These are phyloP conservation scores for Euphorbia peplus DNA, from an alignment of 345 rosid genomes.

Conservation along the genomic window DNA sequence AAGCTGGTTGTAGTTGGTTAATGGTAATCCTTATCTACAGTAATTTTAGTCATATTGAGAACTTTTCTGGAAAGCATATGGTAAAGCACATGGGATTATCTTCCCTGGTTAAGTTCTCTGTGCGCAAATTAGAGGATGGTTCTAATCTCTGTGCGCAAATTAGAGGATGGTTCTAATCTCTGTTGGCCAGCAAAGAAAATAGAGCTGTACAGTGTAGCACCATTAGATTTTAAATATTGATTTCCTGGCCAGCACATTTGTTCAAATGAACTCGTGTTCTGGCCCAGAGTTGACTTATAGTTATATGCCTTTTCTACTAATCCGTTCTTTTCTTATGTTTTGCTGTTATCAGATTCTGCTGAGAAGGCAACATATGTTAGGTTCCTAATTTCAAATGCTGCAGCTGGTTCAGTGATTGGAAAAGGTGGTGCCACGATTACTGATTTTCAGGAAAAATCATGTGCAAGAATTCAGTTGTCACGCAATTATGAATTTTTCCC, in stretches of 20 bases:
- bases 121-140: not conserved
- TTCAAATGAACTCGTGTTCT: not conserved
- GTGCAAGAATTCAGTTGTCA: constrained; percentile 93
- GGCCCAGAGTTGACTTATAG: not conserved
- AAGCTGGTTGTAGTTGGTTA: not conserved
- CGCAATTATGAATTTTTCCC: constrained; percentile 94
- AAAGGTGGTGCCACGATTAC: constrained; percentile 97
- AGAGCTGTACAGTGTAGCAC: not conserved
- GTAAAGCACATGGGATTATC: not conserved
- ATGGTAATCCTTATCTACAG: not conserved
- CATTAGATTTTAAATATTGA: not conserved
- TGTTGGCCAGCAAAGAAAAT: not conserved
- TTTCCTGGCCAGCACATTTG: not conserved
- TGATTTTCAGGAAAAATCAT: constrained; percentile 91
- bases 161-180: not conserved
- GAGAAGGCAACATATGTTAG: constrained; percentile 81
- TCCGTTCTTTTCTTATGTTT: not conserved
- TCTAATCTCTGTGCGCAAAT: not conserved
- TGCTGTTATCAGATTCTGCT: constrained; percentile 44
- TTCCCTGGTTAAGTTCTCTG: not conserved
- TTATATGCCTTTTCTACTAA: constrained; percentile 5
- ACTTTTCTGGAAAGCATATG: not conserved
- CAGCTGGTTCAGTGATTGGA: constrained; percentile 98
- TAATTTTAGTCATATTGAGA: not conserved
- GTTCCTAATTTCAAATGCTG: constrained; percentile 95